Base-by-base conservation (phyloP, 2,329 filamentous ascomycete genomes). In the Ceratocystis smalleyi region DNA sequence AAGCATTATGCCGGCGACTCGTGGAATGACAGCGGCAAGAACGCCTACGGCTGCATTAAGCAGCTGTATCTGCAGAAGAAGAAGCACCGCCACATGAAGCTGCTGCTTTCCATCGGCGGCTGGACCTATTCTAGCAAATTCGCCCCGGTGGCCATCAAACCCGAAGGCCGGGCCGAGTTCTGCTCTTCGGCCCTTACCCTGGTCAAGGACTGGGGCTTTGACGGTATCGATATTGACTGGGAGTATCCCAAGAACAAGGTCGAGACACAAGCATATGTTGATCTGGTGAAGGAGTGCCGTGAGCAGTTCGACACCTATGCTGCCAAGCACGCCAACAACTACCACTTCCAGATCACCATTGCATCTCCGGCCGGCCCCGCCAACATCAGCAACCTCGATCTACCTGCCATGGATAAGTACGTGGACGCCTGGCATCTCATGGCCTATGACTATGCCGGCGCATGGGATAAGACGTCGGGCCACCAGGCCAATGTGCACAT, bases 81-180 rank as follows among this genome's bases (percentile, higher is more conserved):
- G 74, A 75, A 79, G 69, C 83, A 95, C 72, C 83, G 89, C 22
- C 83, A 88, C 62, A 74, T 95, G 65, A 95, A 95, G 74, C 79
- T 87, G 1, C 75, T 94, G n/a, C 79, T 94, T 7, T 89, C 86
- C 43, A 87, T 95, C 66, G 90, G 90, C 49, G 90, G 90, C 17
- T 94, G 86, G 84, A 88, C 83, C 0, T 89, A 87, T 72, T 88
- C 86, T 2, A 74, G 80, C 63, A 86, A 88, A 69, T 89, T 92
- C 71, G 77, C 83, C 0, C 75, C 76, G 5, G 81, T 85, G 0
- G 83, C 83, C 0, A 83, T 82, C 19, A 86, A 85, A 0, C 77
- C 79, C 0, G 75, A 77, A 5, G 83, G 85, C 6, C 81, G 89
- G 12, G 75, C 76, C 66, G 79, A 68, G 1, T 95, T 95, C 71